Evolutionary conservation across 2,329 filamentous ascomycete species (phyloP), one percentile per base, ranked within the genome.

Genomic region (Lasiodiplodia theobromae): DNA sequence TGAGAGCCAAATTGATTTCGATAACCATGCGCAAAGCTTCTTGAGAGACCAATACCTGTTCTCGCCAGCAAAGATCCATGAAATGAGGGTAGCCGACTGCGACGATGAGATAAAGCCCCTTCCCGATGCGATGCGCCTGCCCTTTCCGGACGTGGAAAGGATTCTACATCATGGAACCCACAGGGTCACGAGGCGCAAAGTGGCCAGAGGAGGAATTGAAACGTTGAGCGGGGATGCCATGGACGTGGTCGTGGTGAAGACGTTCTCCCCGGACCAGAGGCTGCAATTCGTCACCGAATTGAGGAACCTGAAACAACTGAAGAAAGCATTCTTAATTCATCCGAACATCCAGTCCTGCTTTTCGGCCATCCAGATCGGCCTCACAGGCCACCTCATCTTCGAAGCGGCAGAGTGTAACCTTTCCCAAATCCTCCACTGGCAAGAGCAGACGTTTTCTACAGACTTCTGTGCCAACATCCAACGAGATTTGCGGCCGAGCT

Each of bases 341-440:
- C 21, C 57, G 7, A 60, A 60, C 23, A 47, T 60, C 38, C 57
- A 60, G 6, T 47, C 40, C 14, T 60, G 57, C 38, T 60, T 60
- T 25, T 31, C 57, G 5, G 57, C 57, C 38, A n/a, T 60, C 57
- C 38, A 60, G 37, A 60, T 60, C 12, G 57, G 57, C 16, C 10
- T 14, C 37, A 47, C 38, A 16, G 57, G 57, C 11, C 57, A 60
- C 12, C 57, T 60, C 37, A 60, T 60, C 25, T 60, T 60, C 23
- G 37, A 60, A 25, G 38, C 57, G 5, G 57, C 57, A 23, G 57
- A 60, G 38, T 60, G 57, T 38, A 60, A 60, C 38, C 57, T 60
- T 3, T 60, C 57, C 14, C 57, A 60, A n/a, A 60, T 60, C 10
- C 18, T 60, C 14, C 57, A 60, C 18, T 60, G 57, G 57, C 57